Evolutionary conservation across 192 early-diverging fungal genomes (phyloP), one percentile per base, ranked within the genome.

Genomic region (Coemansia sp.): DNA sequence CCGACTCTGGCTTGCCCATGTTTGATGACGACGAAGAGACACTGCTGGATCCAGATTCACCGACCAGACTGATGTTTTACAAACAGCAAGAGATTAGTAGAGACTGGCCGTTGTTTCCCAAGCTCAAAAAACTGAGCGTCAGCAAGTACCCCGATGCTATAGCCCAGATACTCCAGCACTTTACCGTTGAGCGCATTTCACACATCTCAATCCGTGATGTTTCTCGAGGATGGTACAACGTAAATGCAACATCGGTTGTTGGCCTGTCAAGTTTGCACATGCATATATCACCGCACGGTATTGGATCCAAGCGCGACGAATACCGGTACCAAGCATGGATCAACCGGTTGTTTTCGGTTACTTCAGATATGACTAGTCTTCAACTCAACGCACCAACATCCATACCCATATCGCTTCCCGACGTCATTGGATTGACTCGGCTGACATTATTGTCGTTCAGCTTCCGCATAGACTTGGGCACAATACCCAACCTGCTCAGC

Each of bases 391-490:
- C 74, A 11, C 61, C 61, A 4, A 61, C 64, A 5, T 20, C 55
- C 0, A 28, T 34, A 18, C 65, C 68, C 11, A 31, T 68, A 14
- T 26, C 68, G 4, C 49, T 76, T 14, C 74, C 74, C n/a, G 74
- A 76, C 28, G 63, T 76, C 14, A 64, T 76, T 57, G 68, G 74
- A 1, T 26, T 71, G 24, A 65, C 50, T 21, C 52, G n/a, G 24
- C 63, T 76, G 1, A 20, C 49, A 0, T 38, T 56, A 7, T 44
- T 76, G 36, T 76, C 74, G 20, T 49, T 76, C 47, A 62, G 74
- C 48, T 63, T 76, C 64, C 55, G 57, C n/a, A 52, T 76, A 52
- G 74, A 76, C 50, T 58, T 71, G 15, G 68, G 61, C 47, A 44
- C 57, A 4, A 47, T 76, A 3, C 74, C 74, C 2, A 70, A 61